phyloP scores from a whole-genome alignment of 345 rosid genomes.

The Syzygium grande region DNA sequence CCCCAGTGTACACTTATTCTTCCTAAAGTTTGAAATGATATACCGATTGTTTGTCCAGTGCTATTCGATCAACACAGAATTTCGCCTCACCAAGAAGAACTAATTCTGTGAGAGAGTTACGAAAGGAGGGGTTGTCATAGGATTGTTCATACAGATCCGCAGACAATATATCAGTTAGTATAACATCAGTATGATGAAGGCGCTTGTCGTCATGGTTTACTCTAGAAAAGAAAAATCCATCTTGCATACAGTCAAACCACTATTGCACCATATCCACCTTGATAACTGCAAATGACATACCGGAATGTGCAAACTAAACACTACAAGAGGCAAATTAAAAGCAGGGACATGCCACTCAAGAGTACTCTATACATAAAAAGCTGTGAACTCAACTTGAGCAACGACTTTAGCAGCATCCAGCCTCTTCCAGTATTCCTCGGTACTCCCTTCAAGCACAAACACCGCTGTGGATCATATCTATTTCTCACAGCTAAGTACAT shows the following conservation, averaged over 20 bases:
- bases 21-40: not conserved
- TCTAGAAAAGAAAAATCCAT: not conserved
- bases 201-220: not conserved
- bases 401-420: slow-evolving; percentile 75
- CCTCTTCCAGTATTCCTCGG: slow-evolving; percentile 87
- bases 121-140: not conserved
- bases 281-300: not conserved
- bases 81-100: not conserved
- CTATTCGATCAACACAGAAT: not conserved
- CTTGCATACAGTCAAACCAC: not conserved
- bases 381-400: slow-evolving; percentile 57
- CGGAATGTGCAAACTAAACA: not conserved
- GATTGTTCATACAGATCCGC: not conserved
- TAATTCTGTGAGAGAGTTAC: not conserved
- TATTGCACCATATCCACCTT: not conserved
- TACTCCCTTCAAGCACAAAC: slow-evolving; percentile 47
- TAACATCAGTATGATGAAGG: not conserved
- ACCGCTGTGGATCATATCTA: not conserved
- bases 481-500: not conserved
- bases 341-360: not conserved
- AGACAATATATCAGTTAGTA: not conserved
- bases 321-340: not conserved
- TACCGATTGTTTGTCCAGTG: not conserved
- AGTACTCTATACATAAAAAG: not conserved
- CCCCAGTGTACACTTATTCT: not conserved